These are phyloP conservation scores for Nakaseomyces uthaithaninus DNA, from an alignment of 1,139 yeast genomes.

Conservation along the genomic window DNA sequence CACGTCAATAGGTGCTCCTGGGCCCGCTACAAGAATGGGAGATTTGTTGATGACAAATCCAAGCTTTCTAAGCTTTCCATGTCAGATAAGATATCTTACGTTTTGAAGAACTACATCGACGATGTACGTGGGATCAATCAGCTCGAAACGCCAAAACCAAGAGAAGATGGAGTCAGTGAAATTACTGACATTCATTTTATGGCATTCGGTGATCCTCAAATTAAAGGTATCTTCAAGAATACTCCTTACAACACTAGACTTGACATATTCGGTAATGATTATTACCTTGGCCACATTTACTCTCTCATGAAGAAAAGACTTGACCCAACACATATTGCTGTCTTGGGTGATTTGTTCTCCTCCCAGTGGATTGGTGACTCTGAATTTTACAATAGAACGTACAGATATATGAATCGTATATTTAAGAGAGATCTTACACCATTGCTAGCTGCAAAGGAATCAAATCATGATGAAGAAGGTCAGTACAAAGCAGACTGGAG, in stretches of 20 bases:
- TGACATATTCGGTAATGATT: conserved; percentile 84
- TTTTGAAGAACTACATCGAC: conserved; percentile 9
- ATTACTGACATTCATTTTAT: conserved; percentile 51
- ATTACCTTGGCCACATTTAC: conserved; percentile 78
- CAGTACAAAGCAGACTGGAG: conserved; percentile 25
- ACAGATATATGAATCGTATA: conserved; percentile 57
- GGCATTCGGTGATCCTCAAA: conserved; percentile 94
- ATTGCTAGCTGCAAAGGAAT: conserved; percentile 15
- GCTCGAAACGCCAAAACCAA: conserved; percentile 21
- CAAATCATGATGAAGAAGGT: conserved; percentile 23
- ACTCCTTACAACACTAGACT: conserved; percentile 68
- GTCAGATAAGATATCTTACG: conserved; percentile 9
- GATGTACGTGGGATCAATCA: conserved; percentile 17
- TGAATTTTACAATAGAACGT: conserved; percentile 74
- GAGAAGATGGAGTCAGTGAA: conserved; percentile 9
- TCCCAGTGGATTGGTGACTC: conserved; percentile 90
- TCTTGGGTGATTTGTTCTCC: conserved; percentile 89
- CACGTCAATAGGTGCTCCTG: conserved; percentile 50
- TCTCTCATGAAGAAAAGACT: conserved; percentile 51
- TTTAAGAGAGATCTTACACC: conserved; percentile 33
- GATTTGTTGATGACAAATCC: conserved; percentile 11
- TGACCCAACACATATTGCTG: conserved; percentile 72
- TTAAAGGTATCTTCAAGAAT: conserved; percentile 71
- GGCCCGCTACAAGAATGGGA: conserved; percentile 25
- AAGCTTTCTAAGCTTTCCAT: conserved; percentile 9